Evolutionary conservation across 805 yeast species (phyloP), one percentile per base, ranked within the genome.

Genomic region (Ogataea polymorpha): DNA sequence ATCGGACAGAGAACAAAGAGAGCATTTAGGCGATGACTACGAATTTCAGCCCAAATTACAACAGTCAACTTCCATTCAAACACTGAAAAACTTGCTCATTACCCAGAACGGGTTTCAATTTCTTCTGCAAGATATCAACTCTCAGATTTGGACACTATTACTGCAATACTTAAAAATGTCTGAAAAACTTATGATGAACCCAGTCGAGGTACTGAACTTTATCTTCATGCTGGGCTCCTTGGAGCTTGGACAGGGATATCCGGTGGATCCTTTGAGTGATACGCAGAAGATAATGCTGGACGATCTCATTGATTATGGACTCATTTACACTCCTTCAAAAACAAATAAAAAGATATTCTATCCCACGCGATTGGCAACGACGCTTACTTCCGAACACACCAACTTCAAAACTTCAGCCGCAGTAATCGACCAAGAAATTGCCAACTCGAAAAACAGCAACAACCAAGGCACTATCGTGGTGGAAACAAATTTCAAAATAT

Each of bases 71-170:
- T 50, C 60, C 3, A 20, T 42, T 0, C 51, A 48, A 5, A 48
- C 51, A 8, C 45, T 64, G 20, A 53, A 50, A 32, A 53, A 68
- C 48, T 66, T 87, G 61, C 70, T 75, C 36, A 93, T 93, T 57
- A 91, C 99, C 1, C 86, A 88, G 51, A 77, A 80, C 31, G 99
- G 99, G 13, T 93, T 93, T 63, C 99, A 93, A 66, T 93, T 93
- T 56, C 65, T 93, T 46, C 68, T 93, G 32, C 99, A 91, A 62
- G 96, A 90, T 54, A 86, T 86, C 18, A 89, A 88, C 59, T 84
- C 96, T 0, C 99, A 93, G 63, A 82, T 93, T 13, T 93, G 99
- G 99, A 82, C 96, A 0, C 66, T 93, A 29, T 66, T 93, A 34
- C 66, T 93, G 28, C 96, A 93, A 59, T 93, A 93, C 59, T 67